Evolutionary conservation across 371 early-diverging fungal species (phyloP), one percentile per base, ranked within the genome.

Genomic region (Syncephalastrum monosporum): DNA sequence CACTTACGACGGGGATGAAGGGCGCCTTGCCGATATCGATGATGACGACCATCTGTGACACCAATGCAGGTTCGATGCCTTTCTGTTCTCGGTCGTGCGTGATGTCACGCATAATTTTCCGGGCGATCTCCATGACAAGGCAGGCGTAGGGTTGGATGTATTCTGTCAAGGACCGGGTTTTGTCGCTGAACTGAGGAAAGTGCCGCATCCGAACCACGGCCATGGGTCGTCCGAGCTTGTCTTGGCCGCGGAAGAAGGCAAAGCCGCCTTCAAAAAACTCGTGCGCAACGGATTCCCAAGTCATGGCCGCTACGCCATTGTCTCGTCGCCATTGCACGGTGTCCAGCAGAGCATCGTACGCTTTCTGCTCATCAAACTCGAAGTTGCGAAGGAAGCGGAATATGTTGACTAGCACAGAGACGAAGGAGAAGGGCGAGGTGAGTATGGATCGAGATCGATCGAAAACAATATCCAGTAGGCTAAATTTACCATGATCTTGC

Each of bases 271-370:
- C 55, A 43, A 62, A 79, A 21, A 79, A 75, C 29, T 71, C 67
- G 6, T 63, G 19, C 4, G 68, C 65, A 7, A 72, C 57, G 3
- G 71, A 64, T 7, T 53, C 25, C 47, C 55, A 76, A 2, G 68
- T 61, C 53, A 76, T 59, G 19, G 55, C 50, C 13, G 60, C 50
- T 6, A 75, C 50, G 5, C 53, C 42, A 15, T 67, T 44, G 46
- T 71, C 66, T 50, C 49, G 55, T 57, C 80, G 57, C 80, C 80
- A 79, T 47, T 56, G 60, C 19, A 79, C 65, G n/a, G 77, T 76
- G 42, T 72, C 72, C 43, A 74, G 17, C 16, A 76, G 23, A 44
- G 67, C 41, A 42, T 56, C 49, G 6, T 58, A 54, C 4, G 66
- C 58, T 24, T 27, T 50, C 1, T 60, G 45, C 44, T 55, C 53